Percentiles rank a stretch among this genome's conserved stretches.
phyloP scores from a whole-genome alignment of 2,329 filamentous ascomycete genomes.

The Huntiella decipiens region DNA sequence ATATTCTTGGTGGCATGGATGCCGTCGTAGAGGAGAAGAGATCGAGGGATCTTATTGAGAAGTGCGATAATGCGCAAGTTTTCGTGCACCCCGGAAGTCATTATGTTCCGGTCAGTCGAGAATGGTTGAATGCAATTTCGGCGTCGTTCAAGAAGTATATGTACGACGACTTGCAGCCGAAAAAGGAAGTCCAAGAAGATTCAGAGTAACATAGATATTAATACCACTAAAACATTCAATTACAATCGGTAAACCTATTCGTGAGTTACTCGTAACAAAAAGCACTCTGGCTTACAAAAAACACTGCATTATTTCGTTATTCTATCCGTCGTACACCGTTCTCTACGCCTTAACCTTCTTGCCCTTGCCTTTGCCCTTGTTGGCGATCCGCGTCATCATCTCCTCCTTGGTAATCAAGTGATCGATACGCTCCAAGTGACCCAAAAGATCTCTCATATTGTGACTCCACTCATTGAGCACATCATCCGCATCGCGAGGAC shows the following conservation, averaged over 20 bases:
- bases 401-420: conserved; percentile 99
- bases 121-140: conserved; percentile 59
- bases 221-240: conserved; percentile 6
- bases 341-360: conserved; percentile 19
- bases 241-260: too few relatives aligned
- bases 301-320: too few relatives aligned
- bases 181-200: conserved; percentile 1
- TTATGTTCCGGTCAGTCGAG: conserved; percentile 67
- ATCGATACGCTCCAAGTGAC: conserved; percentile 75
- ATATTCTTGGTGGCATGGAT: conserved; percentile 69
- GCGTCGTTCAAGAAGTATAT: conserved; percentile 41
- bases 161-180: conserved; percentile 12
- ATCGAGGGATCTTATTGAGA: conserved; percentile 47
- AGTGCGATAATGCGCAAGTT: conserved; percentile 34
- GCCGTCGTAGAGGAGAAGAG: conserved; percentile 69
- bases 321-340: background rate
- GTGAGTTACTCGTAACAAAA: too few relatives aligned
- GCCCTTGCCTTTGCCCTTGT: conserved; percentile 19
- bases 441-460: conserved; percentile 88
- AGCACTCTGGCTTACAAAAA: too few relatives aligned
- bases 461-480: conserved; percentile 96
- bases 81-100: conserved; percentile 73
- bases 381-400: conserved; percentile 87
- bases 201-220: conserved; percentile 4
- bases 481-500: conserved; percentile 87